Conservation (phyloP, 169 alveolate genomes). For the Nephromyces sp. region DNA sequence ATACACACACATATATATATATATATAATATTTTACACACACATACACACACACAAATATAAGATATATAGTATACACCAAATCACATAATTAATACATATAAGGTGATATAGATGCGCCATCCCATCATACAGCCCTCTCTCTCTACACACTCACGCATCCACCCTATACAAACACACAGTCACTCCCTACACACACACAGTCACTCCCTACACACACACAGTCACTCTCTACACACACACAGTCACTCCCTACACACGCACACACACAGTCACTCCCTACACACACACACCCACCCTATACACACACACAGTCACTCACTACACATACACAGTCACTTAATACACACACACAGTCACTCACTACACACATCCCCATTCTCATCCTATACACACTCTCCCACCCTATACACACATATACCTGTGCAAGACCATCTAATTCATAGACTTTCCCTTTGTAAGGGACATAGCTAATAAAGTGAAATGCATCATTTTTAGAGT, state of each 20-base stretch:
- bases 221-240: no score
- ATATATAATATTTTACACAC: neutral
- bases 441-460: constrained; percentile 59
- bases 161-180: no score
- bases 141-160: no score
- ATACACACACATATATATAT: neutral
- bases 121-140: neutral
- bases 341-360: neutral
- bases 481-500: constrained; percentile 38
- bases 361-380: neutral
- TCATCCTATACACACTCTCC: neutral
- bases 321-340: neutral
- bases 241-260: no score
- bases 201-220: no score
- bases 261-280: no score
- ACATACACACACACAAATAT: neutral
- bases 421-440: constrained; percentile 62
- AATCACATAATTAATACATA: neutral
- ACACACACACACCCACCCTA: no score
- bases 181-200: no score
- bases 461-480: constrained; percentile 73
- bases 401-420: neutral
- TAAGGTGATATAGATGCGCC: neutral
- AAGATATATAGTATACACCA: neutral
- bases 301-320: no score